Base-by-base conservation (phyloP, 441 rosid genomes). In the Euphorbia celastroides region DNA sequence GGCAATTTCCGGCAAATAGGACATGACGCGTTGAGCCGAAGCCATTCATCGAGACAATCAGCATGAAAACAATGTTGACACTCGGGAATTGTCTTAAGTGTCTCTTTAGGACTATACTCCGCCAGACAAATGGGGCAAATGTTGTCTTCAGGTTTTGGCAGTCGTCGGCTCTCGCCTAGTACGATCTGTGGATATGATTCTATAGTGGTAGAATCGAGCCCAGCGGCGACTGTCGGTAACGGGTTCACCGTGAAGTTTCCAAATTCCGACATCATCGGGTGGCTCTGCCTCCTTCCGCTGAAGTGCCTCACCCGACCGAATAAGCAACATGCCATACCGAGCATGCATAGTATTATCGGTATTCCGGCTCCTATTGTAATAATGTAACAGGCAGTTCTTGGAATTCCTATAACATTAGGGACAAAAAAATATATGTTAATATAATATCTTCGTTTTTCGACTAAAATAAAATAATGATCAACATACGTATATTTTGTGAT, bases 1-100 rank as follows among this genome's bases (percentile, higher is more conserved):
- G 88, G 92, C 4, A 62, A 78, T 74, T 81, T 83, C 62, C 92
- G 79, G 67, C 95, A 85, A 31, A 91, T 67, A 1, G 97, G 95
- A 55, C 95, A 91, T 0, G 90, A 72, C 23, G 80, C 92, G 42
- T 83, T 88, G 57, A 81, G 0, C 1, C 50, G 68, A 11, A 88
- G 84, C 95, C 97, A 88, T 77, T 81, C 84, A 31, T 84, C 93
- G 20, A 90, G 79, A 26, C 97, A 86, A 2, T 82, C 83, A 0
- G 81, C 84, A 67, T 86, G 95, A 77, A 88, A 90, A 64, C 83
- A 82, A 41, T 90, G 97, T 5, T 77, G 78, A 69, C 97, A 90
- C 28, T 70, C 44, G 13, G 93, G 97, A 28, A 88, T 84, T 19
- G 78, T 81, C 70, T 79, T 79, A 10, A 88, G 83, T 0, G 84